Percentiles rank a stretch among this genome's conserved stretches.
phyloP scores from a whole-genome alignment of 108 stramenopile species.

The Cyclotella choctawhatcheeana region DNA sequence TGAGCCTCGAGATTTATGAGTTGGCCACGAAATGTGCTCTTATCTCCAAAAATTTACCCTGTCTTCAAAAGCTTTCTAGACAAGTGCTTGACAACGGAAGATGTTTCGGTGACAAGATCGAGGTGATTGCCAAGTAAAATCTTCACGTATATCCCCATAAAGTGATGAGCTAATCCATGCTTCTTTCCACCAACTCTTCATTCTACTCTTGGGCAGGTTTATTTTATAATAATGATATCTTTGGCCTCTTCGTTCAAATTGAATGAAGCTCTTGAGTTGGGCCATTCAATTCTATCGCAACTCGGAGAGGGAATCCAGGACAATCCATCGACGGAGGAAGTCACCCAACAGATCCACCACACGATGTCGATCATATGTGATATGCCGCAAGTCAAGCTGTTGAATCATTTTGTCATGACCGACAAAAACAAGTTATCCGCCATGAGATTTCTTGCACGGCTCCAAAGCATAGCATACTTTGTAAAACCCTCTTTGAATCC shows the following conservation, averaged over 20 bases:
- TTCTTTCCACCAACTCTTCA: too few species aligned
- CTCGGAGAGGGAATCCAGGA: conserved; percentile 16
- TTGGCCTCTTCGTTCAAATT: not conserved
- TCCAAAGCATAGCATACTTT: not conserved
- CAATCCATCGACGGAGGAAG: not conserved
- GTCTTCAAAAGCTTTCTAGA: not conserved
- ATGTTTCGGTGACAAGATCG: conserved; percentile 26
- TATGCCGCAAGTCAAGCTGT: too few species aligned
- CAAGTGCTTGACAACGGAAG: conserved; percentile 5
- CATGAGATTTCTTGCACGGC: conserved; percentile 7
- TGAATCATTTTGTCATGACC: too few species aligned
- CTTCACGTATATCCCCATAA: too few species aligned
- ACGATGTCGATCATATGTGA: too few species aligned
- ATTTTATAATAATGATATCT: not conserved
- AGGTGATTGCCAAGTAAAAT: too few species aligned
- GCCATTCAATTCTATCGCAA: not conserved
- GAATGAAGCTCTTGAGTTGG: conserved; percentile 6
- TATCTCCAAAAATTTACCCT: conserved; percentile 1
- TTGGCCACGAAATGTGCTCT: conserved; percentile 14
- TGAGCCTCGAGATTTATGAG: conserved; percentile 36
- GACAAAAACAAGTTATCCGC: conserved; percentile 4
- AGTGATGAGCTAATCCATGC: too few species aligned
- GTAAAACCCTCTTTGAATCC: not conserved
- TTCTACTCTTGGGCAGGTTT: too few species aligned
- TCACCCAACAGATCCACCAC: not conserved